phyloP scores from a whole-genome alignment of 345 rosid species.

The Carallia brachiata region DNA sequence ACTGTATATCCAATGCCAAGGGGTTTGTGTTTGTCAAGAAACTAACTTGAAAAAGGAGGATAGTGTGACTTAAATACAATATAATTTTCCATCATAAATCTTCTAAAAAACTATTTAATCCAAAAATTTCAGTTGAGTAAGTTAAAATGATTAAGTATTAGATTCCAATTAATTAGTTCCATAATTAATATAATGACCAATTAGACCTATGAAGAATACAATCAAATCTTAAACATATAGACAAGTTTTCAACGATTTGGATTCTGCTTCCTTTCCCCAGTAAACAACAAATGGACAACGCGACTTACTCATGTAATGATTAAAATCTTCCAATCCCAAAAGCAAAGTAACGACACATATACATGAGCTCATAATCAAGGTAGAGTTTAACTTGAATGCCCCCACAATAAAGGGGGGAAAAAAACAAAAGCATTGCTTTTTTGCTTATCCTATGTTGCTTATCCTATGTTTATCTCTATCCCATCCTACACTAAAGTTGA shows the following conservation, averaged over 20 bases:
- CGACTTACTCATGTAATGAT: conserved; percentile 24
- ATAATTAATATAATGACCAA: too few species aligned
- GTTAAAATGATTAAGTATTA: too few species aligned
- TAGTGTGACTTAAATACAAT: too few species aligned
- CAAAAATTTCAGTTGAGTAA: too few species aligned
- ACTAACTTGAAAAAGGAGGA: too few species aligned
- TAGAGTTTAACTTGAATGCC: conserved; percentile 31
- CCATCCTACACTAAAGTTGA: conserved; percentile 34
- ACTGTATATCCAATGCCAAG: too few species aligned
- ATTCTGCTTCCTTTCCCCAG: not conserved
- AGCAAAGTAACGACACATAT: conserved; percentile 18
- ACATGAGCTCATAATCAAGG: conserved; percentile 14
- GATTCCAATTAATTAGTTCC: too few species aligned
- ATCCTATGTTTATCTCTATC: conserved; percentile 8
- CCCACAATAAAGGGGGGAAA: not conserved
- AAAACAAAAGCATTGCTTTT: not conserved
- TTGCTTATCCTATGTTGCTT: not conserved
- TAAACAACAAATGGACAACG: conserved; percentile 2
- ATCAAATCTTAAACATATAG: not conserved
- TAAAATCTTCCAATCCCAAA: conserved; percentile 10
- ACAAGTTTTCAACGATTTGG: not conserved
- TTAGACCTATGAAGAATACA: too few species aligned
- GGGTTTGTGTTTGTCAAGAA: too few species aligned
- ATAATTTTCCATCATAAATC: too few species aligned
- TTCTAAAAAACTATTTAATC: too few species aligned